phyloP scores from a whole-genome alignment of 176 grass and related monocot genomes.

The Triticum dicoccoides region DNA sequence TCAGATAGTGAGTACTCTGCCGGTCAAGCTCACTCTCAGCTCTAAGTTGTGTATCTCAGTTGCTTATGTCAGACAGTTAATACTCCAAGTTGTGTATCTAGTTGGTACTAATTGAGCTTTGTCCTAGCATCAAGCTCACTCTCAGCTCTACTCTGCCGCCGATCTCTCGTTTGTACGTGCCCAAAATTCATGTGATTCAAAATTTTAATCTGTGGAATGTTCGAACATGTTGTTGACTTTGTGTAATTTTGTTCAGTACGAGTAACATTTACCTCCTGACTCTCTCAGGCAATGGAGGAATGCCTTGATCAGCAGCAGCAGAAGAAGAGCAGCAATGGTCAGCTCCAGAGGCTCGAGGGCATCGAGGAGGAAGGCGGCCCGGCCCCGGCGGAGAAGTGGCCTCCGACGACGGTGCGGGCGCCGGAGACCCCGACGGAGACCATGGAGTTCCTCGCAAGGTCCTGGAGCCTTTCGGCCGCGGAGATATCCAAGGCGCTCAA shows the following conservation, averaged over 20 bases:
- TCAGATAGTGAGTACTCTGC: background rate
- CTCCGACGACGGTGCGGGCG: constrained; percentile 49
- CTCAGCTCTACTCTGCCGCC: background rate
- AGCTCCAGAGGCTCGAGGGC: constrained; percentile 56
- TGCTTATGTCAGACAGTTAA: background rate
- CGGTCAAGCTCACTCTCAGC: too few relatives aligned
- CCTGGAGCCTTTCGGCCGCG: constrained; percentile 81
- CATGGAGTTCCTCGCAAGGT: constrained; percentile 90
- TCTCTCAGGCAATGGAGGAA: constrained; percentile 50
- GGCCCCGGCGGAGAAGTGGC: constrained; percentile 28
- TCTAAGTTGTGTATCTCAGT: background rate
- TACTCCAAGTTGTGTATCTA: background rate
- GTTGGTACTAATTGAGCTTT: background rate
- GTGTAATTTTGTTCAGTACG: background rate
- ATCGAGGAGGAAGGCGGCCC: constrained; percentile 64
- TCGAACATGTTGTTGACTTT: background rate
- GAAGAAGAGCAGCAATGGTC: constrained; percentile 9
- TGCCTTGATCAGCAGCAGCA: constrained; percentile 37
- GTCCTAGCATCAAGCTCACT: background rate
- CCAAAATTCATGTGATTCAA: background rate
- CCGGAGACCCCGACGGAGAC: constrained; percentile 94
- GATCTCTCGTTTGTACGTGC: background rate
- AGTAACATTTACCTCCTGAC: background rate
- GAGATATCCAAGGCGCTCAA: constrained; percentile 90
- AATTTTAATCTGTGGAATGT: background rate